Conservation (phyloP, 331 rosid genomes). For the Ulmus americana region DNA sequence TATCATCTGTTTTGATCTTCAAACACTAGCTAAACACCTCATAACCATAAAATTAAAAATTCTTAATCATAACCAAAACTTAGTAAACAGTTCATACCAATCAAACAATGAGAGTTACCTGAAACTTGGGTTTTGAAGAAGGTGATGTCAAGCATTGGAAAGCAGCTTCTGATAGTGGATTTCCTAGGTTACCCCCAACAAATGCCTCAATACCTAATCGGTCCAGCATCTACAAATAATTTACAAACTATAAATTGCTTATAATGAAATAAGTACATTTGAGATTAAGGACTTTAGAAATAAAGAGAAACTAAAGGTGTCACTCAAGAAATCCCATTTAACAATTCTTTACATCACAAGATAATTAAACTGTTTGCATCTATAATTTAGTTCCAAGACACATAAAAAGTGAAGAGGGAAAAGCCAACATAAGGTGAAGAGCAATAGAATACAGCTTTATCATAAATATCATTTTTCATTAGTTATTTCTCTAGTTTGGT, state of each 20-base stretch:
- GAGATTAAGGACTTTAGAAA: not conserved
- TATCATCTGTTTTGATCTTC: not conserved
- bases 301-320: not conserved
- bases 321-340: not conserved
- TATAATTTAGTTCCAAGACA: not conserved
- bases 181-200: conserved; percentile 36
- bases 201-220: conserved; percentile 22
- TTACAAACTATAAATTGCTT: not conserved
- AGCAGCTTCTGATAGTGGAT: conserved; percentile 31
- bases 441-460: not conserved
- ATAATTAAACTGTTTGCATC: not conserved
- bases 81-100: not conserved
- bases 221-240: conserved; percentile 28
- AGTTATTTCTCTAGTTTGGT: not conserved
- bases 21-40: not conserved
- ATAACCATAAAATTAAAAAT: not conserved
- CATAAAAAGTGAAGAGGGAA: not conserved
- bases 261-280: not conserved
- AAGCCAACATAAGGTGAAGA: not conserved
- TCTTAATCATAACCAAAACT: not conserved
- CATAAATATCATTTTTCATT: not conserved
- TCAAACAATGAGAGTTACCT: conserved; percentile 11
- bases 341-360: not conserved
- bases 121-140: conserved; percentile 19
- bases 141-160: conserved; percentile 23